These are phyloP conservation scores for Cucurbita maxima DNA, from an alignment of 306 rosid species.

Conservation along the genomic window DNA sequence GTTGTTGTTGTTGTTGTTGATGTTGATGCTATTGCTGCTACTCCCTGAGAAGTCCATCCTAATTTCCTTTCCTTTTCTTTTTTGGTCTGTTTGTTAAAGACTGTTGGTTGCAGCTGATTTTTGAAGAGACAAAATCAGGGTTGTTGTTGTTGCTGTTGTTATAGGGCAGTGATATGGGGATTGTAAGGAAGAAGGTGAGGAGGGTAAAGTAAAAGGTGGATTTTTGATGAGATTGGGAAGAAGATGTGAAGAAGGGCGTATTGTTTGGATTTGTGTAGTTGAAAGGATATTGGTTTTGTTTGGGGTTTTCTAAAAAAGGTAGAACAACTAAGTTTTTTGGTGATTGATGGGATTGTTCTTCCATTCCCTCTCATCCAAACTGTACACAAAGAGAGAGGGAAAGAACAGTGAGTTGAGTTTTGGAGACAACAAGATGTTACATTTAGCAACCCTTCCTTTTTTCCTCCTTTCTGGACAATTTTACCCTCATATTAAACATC, in stretches of 20 bases:
- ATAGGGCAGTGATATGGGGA: slow-evolving; percentile 3
- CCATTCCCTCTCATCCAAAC: slow-evolving; percentile 2
- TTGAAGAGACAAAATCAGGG: background rate
- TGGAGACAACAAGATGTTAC: slow-evolving; percentile 5
- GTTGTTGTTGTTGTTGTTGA: background rate
- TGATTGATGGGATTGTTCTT: slow-evolving; percentile 6
- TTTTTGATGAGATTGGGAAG: background rate
- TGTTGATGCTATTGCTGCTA: background rate
- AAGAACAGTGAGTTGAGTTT: background rate
- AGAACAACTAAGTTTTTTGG: background rate
- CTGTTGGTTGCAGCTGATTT: background rate
- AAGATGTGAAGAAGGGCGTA: background rate
- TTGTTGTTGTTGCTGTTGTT: background rate
- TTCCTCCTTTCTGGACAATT: background rate
- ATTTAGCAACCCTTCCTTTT: background rate
- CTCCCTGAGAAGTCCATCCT: background rate
- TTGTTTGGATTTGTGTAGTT: background rate
- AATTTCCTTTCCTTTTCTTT: background rate
- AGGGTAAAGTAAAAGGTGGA: background rate
- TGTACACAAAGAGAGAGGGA: background rate
- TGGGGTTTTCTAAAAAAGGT: slow-evolving; percentile 8
- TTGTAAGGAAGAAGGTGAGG: background rate
- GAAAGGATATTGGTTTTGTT: slow-evolving; percentile 5
- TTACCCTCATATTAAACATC: background rate
- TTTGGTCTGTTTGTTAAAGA: background rate